Evolutionary conservation across 2,329 filamentous ascomycete species (phyloP).

Genomic region (Nannizziopsis barbatae): DNA sequence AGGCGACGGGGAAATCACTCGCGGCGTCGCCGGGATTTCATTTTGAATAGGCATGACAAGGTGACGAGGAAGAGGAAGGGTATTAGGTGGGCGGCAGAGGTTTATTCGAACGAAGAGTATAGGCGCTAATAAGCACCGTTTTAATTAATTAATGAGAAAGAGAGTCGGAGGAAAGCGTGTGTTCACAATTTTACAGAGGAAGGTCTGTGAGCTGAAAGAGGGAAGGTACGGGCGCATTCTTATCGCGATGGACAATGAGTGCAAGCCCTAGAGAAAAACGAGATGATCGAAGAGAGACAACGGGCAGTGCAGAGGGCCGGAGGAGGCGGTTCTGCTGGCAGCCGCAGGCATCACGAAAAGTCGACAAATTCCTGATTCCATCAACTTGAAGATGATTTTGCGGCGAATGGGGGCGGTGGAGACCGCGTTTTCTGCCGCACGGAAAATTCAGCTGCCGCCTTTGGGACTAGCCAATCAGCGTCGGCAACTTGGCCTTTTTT

Average conservation of each 20-base stretch:
- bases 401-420: neutral
- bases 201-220: neutral
- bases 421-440: too few species aligned
- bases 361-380: neutral
- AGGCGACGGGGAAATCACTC: constrained; percentile 82
- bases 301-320: neutral
- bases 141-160: constrained; percentile 19
- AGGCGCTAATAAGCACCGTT: neutral
- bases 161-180: neutral
- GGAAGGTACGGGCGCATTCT: constrained; percentile 6
- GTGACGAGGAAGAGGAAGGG: neutral
- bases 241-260: neutral
- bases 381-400: neutral
- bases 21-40: constrained; percentile 63
- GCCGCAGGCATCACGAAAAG: neutral
- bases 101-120: too few species aligned
- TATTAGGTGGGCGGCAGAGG: neutral
- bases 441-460: too few species aligned
- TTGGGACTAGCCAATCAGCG: neutral
- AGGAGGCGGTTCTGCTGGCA: neutral
- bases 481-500: too few species aligned
- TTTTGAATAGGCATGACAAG: constrained; percentile 40
- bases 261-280: neutral
- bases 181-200: neutral
- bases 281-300: neutral